Conservation (phyloP, 768 basidiomycete species). For the Amanita jacksonii region DNA sequence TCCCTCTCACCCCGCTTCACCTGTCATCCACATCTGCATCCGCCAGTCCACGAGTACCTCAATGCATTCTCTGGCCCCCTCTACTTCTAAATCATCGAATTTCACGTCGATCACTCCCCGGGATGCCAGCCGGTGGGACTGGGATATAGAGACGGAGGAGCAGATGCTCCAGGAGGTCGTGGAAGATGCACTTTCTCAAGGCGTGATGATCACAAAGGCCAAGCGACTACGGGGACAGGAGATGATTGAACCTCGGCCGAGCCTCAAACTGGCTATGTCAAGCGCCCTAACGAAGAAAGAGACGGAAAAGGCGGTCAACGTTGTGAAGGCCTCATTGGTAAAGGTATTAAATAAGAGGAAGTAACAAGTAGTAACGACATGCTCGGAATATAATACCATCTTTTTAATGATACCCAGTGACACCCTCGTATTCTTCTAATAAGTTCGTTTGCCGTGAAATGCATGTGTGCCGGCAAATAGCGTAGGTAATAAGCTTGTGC, state of each 20-base stretch:
- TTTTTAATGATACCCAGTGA: too few relatives aligned
- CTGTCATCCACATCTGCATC: conserved; percentile 79
- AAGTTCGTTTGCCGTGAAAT: too few relatives aligned
- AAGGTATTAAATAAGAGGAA: conserved; percentile 63
- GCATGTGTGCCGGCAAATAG: too few relatives aligned
- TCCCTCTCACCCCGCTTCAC: conserved; percentile 78
- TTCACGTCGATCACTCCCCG: conserved; percentile 36
- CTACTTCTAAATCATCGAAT: conserved; percentile 30
- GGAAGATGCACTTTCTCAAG: conserved; percentile 73
- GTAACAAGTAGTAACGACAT: conserved; percentile 15
- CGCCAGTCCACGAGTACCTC: conserved; percentile 22
- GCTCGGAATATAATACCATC: neutral
- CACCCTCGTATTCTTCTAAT: too few relatives aligned
- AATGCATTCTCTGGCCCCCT: conserved; percentile 12
- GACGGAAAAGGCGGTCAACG: conserved; percentile 74
- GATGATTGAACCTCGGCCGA: conserved; percentile 69
- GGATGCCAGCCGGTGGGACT: conserved; percentile 36
- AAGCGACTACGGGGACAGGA: conserved; percentile 82
- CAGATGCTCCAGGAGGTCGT: conserved; percentile 83
- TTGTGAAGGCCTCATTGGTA: conserved; percentile 62
- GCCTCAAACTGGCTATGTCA: conserved; percentile 75
- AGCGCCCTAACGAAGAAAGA: conserved; percentile 83
- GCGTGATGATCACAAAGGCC: conserved; percentile 79
- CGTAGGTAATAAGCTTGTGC: too few relatives aligned
- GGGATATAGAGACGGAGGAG: conserved; percentile 66